Conservation (phyloP, 768 basidiomycete genomes). For the Daedaleopsis sinensis region DNA sequence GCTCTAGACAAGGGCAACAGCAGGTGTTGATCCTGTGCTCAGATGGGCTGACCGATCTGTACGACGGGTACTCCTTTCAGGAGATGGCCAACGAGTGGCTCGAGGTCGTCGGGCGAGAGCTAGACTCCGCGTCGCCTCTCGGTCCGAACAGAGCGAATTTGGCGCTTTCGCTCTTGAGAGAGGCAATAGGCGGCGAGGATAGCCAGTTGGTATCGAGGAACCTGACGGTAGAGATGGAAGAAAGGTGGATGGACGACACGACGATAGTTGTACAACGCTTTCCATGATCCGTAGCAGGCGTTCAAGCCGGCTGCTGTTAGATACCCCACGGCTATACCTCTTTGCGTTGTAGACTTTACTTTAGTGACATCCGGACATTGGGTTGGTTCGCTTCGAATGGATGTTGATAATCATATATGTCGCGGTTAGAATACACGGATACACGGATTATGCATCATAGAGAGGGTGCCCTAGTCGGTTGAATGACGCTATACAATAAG, state of each 20-base stretch:
- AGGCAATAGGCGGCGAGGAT: conserved; percentile 47
- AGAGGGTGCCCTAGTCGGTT: not conserved
- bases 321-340: conserved; percentile 22
- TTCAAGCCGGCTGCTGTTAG: not conserved
- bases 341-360: not conserved
- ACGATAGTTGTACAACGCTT: conserved; percentile 47
- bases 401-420: not conserved
- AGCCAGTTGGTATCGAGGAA: conserved; percentile 42
- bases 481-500: not conserved
- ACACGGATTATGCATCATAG: not conserved
- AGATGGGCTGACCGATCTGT: conserved; percentile 50
- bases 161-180: conserved; percentile 44
- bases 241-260: conserved; percentile 53
- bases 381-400: not conserved
- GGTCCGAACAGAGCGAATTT: conserved; percentile 32
- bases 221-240: conserved; percentile 52
- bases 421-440: not conserved
- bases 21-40: conserved; percentile 45
- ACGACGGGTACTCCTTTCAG: conserved; percentile 33
- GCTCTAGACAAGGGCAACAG: conserved; percentile 15
- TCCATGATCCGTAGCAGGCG: conserved; percentile 22
- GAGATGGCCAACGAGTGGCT: conserved; percentile 41
- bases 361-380: not conserved
- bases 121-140: conserved; percentile 27
- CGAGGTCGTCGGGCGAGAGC: conserved; percentile 31